Conservation (phyloP, 2,329 filamentous ascomycete genomes). For the Pseudogymnoascus sp. region DNA sequence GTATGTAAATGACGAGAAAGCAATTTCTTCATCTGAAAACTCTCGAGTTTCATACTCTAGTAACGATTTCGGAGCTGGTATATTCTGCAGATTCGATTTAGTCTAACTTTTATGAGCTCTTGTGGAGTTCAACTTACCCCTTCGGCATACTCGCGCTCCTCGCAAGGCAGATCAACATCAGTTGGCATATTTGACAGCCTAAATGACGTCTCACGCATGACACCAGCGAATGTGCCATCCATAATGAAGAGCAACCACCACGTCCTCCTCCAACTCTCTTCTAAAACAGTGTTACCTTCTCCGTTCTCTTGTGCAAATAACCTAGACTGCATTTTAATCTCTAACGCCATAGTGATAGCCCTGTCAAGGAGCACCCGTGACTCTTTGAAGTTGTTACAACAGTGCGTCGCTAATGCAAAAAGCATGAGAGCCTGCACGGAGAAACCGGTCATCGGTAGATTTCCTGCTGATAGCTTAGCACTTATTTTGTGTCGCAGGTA, state of each 20-base stretch:
- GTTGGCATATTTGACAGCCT: constrained; percentile 39
- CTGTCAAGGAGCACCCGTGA: constrained; percentile 30
- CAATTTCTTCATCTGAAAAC: constrained; percentile 45
- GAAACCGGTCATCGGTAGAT: constrained; percentile 24
- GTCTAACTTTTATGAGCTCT: too few species aligned
- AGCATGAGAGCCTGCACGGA: constrained; percentile 32
- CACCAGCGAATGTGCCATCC: constrained; percentile 40
- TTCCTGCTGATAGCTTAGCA: too few species aligned
- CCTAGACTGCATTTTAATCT: constrained; percentile 50
- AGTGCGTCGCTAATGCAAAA: constrained; percentile 32
- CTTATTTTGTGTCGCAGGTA: constrained; percentile 23
- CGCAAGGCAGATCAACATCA: constrained; percentile 55
- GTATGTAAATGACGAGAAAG: constrained; percentile 59
- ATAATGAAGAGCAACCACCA: constrained; percentile 64
- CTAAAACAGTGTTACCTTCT: constrained; percentile 36
- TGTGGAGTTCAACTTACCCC: constrained; percentile 25
- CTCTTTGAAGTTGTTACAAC: constrained; percentile 22
- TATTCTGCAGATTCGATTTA: constrained; percentile 27
- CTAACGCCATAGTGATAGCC: constrained; percentile 50
- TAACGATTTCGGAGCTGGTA: constrained; percentile 40
- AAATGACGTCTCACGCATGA: constrained; percentile 25
- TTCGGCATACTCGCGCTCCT: constrained; percentile 47
- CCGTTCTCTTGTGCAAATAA: constrained; percentile 44
- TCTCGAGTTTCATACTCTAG: constrained; percentile 53
- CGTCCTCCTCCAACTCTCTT: constrained; percentile 58